phyloP scores from a whole-genome alignment of 2,329 filamentous ascomycete species.

The Sporothrix mexicana region DNA sequence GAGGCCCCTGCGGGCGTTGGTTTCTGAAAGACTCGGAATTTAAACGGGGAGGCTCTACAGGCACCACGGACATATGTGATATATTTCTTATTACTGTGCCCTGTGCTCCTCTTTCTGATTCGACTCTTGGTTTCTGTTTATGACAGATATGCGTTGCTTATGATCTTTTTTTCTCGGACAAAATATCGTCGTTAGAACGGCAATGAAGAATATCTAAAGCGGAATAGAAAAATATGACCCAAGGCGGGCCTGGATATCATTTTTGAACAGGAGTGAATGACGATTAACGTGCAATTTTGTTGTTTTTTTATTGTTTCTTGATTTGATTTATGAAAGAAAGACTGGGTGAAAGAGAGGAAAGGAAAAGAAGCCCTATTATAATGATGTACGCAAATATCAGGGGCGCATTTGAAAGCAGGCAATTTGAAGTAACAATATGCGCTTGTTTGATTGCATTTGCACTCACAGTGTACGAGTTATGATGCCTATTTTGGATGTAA shows the following conservation, averaged over 20 bases:
- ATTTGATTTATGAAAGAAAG: not conserved
- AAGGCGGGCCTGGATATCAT: slow-evolving; percentile 16
- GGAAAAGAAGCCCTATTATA: not conserved
- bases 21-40: slow-evolving; percentile 28
- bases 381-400: too few relatives aligned
- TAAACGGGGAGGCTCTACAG: not conserved
- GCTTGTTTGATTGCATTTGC: not conserved
- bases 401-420: too few relatives aligned
- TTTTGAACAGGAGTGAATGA: not conserved
- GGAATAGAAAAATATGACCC: slow-evolving; percentile 32
- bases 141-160: slow-evolving; percentile 19
- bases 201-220: slow-evolving; percentile 34
- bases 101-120: slow-evolving; percentile 20
- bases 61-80: slow-evolving; percentile 21
- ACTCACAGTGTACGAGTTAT: not conserved
- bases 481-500: slow-evolving; percentile 31
- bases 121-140: slow-evolving; percentile 31
- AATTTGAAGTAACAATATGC: too few relatives aligned
- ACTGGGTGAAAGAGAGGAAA: not conserved
- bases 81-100: slow-evolving; percentile 14
- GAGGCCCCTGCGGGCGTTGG: slow-evolving; percentile 29
- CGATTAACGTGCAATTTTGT: not conserved
- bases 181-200: slow-evolving; percentile 16
- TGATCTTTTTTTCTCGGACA: slow-evolving; percentile 11
- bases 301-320: too few relatives aligned